A percentile compares a stretch with the other conserved stretches of the same genome.
phyloP scores from a whole-genome alignment of 768 basidiomycete genomes.

The Lactifluus piperatus region DNA sequence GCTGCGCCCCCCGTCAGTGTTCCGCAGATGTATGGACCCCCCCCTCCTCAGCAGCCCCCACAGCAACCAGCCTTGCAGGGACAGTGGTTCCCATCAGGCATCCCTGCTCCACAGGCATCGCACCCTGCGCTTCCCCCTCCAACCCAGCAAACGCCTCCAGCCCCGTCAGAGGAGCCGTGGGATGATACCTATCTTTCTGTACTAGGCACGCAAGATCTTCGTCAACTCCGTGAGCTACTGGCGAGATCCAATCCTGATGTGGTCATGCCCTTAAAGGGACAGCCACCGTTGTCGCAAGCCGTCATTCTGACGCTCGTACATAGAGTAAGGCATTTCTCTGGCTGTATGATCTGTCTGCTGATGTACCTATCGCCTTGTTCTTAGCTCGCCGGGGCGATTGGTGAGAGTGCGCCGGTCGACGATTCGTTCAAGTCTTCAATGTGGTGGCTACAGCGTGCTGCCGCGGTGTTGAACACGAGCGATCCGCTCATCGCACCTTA shows the following conservation, averaged over 20 bases:
- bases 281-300: constrained; percentile 69
- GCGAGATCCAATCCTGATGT: constrained; percentile 68
- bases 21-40: constrained; percentile 25
- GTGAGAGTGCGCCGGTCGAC: constrained; percentile 68
- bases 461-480: constrained; percentile 62
- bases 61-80: constrained; percentile 25
- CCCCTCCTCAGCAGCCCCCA: constrained; percentile 15
- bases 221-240: constrained; percentile 67
- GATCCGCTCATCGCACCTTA: constrained; percentile 79
- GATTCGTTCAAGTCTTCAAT: constrained; percentile 74
- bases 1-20: constrained; percentile 31
- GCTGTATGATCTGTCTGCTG: neutral
- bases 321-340: constrained; percentile 43
- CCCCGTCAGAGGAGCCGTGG: constrained; percentile 60
- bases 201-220: constrained; percentile 62
- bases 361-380: constrained; percentile 1
- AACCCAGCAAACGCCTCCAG: constrained; percentile 41
- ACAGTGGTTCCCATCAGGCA: constrained; percentile 54
- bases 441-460: constrained; percentile 81
- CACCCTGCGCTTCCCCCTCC: constrained; percentile 68
- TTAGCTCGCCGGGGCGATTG: constrained; percentile 65
- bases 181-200: constrained; percentile 75
- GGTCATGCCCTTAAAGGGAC: constrained; percentile 68
- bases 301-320: constrained; percentile 79
- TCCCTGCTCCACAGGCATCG: constrained; percentile 76